phyloP scores from a whole-genome alignment of 345 rosid genomes.

The Eucalyptus cloeziana region DNA sequence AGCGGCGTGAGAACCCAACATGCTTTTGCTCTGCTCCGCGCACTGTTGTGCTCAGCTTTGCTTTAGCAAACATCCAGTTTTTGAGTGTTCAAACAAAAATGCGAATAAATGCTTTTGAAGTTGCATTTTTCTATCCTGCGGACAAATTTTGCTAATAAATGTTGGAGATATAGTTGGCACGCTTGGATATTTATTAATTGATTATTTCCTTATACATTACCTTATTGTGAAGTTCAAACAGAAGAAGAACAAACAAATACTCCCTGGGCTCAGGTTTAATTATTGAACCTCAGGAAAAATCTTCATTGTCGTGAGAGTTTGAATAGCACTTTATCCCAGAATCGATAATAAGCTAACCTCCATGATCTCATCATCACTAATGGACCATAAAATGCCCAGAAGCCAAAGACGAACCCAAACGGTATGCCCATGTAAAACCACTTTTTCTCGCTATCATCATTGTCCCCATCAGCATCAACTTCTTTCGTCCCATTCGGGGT shows the following conservation, averaged over 20 bases:
- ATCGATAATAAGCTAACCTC: background rate
- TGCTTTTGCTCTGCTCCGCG: background rate
- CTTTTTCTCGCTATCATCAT: background rate
- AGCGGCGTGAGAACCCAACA: background rate
- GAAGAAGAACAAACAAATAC: background rate
- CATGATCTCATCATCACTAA: background rate
- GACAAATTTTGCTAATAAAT: too few relatives aligned
- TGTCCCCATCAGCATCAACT: accelerated
- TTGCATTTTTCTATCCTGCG: too few relatives aligned
- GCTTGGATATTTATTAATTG: too few relatives aligned
- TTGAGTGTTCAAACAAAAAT: too few relatives aligned
- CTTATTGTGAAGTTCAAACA: background rate
- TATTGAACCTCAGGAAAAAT: background rate
- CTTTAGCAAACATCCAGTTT: too few relatives aligned
- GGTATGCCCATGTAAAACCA: background rate
- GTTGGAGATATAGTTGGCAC: too few relatives aligned
- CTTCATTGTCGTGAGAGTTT: background rate
- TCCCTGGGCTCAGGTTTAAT: background rate
- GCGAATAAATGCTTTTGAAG: too few relatives aligned
- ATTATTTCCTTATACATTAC: too few relatives aligned
- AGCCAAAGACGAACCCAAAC: background rate
- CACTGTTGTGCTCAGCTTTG: background rate
- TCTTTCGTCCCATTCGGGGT: background rate
- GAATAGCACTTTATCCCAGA: background rate
- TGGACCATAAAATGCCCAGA: background rate